Evolutionary conservation across 257 asterid genomes (phyloP).

Genomic region (Solanum habrochaites): DNA sequence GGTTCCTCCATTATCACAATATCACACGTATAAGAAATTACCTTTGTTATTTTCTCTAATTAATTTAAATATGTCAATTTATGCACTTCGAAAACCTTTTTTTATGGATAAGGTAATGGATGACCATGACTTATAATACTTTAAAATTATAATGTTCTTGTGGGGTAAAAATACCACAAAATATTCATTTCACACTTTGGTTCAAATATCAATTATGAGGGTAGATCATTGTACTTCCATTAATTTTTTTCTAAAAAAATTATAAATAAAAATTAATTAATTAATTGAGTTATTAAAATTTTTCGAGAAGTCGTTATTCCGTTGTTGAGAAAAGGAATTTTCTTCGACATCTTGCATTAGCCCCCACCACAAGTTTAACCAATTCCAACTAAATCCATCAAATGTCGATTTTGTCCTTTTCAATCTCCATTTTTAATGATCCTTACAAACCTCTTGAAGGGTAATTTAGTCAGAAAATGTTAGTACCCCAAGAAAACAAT

Average conservation of each 20-base stretch:
- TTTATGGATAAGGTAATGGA: background rate
- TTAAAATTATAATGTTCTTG: background rate
- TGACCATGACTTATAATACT: background rate
- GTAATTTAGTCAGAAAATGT: background rate
- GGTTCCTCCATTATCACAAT: background rate
- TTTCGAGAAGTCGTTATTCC: rapidly evolving
- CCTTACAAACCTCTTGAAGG: background rate
- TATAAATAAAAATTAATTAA: background rate
- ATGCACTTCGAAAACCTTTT: background rate
- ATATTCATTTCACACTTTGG: background rate
- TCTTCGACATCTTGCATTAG: background rate
- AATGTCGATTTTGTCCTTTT: background rate
- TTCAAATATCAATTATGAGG: background rate
- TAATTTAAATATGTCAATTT: background rate
- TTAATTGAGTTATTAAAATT: background rate
- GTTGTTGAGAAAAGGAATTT: background rate
- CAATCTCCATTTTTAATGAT: background rate
- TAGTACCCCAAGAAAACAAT: background rate
- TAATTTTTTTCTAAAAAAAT: no score
- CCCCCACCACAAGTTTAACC: background rate
- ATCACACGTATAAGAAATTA: background rate
- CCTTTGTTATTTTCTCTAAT: background rate
- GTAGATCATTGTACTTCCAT: background rate
- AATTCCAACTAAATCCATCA: background rate
- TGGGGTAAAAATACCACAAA: background rate